Base-by-base conservation (phyloP, 208 protist genomes). In the Tritrichomonas foetus region DNA sequence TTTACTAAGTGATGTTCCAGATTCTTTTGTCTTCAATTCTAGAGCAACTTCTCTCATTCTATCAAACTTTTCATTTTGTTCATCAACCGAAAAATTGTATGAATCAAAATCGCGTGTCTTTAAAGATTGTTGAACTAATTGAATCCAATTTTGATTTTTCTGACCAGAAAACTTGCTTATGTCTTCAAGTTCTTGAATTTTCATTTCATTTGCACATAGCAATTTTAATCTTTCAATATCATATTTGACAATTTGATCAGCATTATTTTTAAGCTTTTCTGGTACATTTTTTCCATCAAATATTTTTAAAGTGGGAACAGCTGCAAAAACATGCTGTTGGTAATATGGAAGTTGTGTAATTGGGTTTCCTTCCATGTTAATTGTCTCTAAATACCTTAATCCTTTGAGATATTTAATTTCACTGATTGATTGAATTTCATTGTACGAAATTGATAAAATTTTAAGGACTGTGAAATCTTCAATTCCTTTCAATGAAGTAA, bases 261-360 rank as follows among this genome's bases (percentile, higher is more conserved):
- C 64, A 33, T 69, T 69, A 3, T 69, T n/a, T 33, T 25, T 8
- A 8, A 69, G 8, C 25, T 69, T 16, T 33, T 69, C 64, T n/a
- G 64, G 8, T 5, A 69, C 27, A 69, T 8, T 33, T 69, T 69
- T 69, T n/a, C 64, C 64, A 69, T 69, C 64, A 30, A 69, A n/a
- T 11, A 69, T n/a, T 33, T 33, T 16, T 33, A 69, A n/a, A 33
- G 64, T 33, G 5, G 11, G 22, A 69, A 69, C 3, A 33, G 64
- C 8, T n/a, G 25, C 8, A 69, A 69, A 16, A n/a, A 69, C 64
- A 69, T 69, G 11, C 3, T 69, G 64, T 25, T 69, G 64, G n/a
- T 69, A 69, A 69, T n/a, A 69, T 69, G 64, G 64, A 69, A 69
- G 64, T 5, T 69, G 64, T n/a, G 64, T 69, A 69, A 69, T 69